Base-by-base conservation (phyloP, 805 yeast species). In the Candida ulmi region DNA sequence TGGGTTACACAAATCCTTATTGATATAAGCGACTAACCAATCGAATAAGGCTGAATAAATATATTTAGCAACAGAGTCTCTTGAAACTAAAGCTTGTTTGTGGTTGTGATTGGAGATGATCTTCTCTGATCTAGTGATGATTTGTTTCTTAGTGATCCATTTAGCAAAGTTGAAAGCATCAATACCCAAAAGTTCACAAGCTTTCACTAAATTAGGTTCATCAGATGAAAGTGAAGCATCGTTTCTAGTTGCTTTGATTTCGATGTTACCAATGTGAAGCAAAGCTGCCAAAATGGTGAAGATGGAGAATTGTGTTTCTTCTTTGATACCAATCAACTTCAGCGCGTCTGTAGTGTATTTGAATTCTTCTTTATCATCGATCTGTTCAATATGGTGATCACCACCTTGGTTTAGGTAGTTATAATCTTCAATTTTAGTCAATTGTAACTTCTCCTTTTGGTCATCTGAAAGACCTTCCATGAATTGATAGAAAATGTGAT, bases 21-120 rank as follows among this genome's bases (percentile, higher is more conserved):
- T 91, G 47, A 88, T 85, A 50, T 80, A 80, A 36, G 75, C 80
- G 18, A 90, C 98, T 43, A 91, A 75, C 99, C 99, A 91, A 57
- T 91, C 98, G 52, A 91, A 91, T 45, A 93, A 65, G 3, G 95
- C 85, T 3, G 97, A 80, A 65, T 93, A 91, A 37, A 93, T 83
- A 61, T 83, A 91, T 61, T 91, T 91, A 36, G 98, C 88, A 39
- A 91, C 95, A n/a, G 99, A 93, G 64, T 91, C 98, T 57, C 96
- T 79, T 12, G 96, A 91, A 24, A 90, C 96, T 19, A 78, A 52
- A 8, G 98, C 95, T 58, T 90, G 95, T 52, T 78, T 78, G 58
- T 78, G 83, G 52, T 75, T 86, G 56, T 91, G 71, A 58, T 84
- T 88, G 18, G 95, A 81, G 35, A 81, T 79, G 57, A 91, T 90